Conservation (phyloP, 495 filamentous ascomycete species). For the Sordaria brevicollis region DNA sequence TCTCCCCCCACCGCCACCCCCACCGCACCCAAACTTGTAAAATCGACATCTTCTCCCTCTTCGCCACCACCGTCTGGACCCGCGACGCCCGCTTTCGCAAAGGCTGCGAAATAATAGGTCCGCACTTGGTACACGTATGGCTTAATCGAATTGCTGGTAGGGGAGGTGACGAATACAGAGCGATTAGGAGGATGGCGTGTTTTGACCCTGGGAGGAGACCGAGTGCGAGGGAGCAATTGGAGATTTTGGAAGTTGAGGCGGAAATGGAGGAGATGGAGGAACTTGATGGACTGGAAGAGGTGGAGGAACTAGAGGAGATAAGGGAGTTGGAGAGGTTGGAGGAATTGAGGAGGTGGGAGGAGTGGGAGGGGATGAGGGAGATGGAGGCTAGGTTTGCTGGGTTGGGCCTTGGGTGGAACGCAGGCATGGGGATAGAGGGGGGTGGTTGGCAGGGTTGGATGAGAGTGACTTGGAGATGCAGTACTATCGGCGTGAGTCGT, state of each 20-base stretch:
- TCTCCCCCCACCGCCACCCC: too few relatives aligned
- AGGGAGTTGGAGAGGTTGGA: not conserved
- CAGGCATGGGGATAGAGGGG: not conserved
- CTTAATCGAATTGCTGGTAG: constrained; percentile 4
- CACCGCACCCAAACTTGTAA: too few relatives aligned
- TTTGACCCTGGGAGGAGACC: constrained; percentile 12
- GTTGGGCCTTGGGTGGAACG: not conserved
- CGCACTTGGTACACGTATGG: constrained; percentile 10
- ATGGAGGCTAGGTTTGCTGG: not conserved
- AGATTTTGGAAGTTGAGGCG: constrained; percentile 1
- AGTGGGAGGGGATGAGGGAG: not conserved
- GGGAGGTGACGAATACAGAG: constrained; percentile 1
- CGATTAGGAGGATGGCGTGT: constrained; percentile 14
- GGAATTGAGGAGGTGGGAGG: too few relatives aligned
- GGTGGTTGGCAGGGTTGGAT: not conserved
- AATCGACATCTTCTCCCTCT: constrained; percentile 36
- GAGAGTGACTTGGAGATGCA: not conserved
- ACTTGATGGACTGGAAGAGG: too few relatives aligned
- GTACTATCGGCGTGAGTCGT: not conserved
- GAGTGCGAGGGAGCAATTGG: constrained; percentile 10
- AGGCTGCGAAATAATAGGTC: constrained; percentile 3
- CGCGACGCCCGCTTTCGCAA: constrained; percentile 13
- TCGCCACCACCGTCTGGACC: constrained; percentile 30
- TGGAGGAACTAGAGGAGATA: not conserved
- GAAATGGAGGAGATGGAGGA: not conserved